Evolutionary conservation across 2,329 filamentous ascomycete genomes (phyloP).

Genomic region (Zymoseptoria pseudotritici): DNA sequence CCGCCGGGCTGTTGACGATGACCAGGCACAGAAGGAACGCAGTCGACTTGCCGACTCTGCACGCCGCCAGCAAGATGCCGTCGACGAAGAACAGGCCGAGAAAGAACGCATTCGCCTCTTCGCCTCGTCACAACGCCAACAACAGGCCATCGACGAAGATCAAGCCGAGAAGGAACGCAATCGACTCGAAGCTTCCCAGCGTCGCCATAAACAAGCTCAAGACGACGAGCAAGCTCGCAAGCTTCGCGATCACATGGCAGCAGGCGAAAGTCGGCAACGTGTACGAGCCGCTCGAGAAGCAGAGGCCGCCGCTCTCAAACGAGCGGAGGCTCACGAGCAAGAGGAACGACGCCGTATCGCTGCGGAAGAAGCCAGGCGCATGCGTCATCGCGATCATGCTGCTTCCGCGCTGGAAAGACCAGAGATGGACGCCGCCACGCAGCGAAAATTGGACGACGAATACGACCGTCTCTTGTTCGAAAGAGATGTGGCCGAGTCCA

Average conservation of each 20-base stretch:
- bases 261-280: slow-evolving; percentile 3
- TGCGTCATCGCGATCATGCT: slow-evolving; percentile 3
- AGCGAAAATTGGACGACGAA: slow-evolving; percentile 2
- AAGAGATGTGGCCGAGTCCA: neutral
- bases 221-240: slow-evolving; percentile 7
- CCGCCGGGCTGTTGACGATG: slow-evolving; percentile 2
- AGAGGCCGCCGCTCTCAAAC: neutral
- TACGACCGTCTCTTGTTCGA: slow-evolving; percentile 2
- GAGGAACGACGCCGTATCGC: slow-evolving; percentile 4
- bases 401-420: slow-evolving; percentile 1
- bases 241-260: slow-evolving; percentile 4
- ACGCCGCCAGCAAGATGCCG: slow-evolving; percentile 7
- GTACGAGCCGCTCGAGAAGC: slow-evolving; percentile 1
- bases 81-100: slow-evolving; percentile 3
- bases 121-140: neutral
- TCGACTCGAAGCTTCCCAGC: slow-evolving; percentile 4
- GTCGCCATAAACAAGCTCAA: neutral
- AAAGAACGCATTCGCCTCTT: neutral
- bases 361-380: neutral
- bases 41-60: slow-evolving; percentile 5
- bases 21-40: slow-evolving; percentile 10
- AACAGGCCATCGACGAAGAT: slow-evolving; percentile 4
- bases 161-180: slow-evolving; percentile 11
- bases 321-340: slow-evolving; percentile 1
- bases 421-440: slow-evolving; percentile 3